A percentile compares a stretch with the other conserved stretches of the same genome.
phyloP scores from a whole-genome alignment of 495 filamentous ascomycete species.

The Penicillium salamii region DNA sequence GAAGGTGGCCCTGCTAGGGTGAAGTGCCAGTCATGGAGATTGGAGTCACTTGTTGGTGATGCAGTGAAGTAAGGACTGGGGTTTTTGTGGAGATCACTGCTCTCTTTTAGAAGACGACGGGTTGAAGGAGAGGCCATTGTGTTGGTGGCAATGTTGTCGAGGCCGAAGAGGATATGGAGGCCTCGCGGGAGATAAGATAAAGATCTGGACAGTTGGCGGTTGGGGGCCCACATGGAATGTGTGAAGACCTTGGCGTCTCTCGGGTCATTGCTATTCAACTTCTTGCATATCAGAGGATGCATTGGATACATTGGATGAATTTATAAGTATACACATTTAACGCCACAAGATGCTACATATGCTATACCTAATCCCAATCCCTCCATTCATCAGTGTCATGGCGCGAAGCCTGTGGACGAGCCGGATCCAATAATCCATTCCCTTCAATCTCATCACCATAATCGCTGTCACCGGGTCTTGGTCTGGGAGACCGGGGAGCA shows the following conservation, averaged over 20 bases:
- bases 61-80: slow-evolving; percentile 83
- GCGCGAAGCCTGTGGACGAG: slow-evolving; percentile 2
- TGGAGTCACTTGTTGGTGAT: slow-evolving; percentile 67
- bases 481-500: slow-evolving; percentile 41
- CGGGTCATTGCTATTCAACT: too few relatives aligned
- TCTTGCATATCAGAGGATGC: too few relatives aligned
- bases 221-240: too few relatives aligned
- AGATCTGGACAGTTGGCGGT: background rate
- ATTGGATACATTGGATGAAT: too few relatives aligned
- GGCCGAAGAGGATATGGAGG: background rate
- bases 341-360: slow-evolving; percentile 8
- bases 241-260: too few relatives aligned
- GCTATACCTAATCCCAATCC: slow-evolving; percentile 38
- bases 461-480: slow-evolving; percentile 43
- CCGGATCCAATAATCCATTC: slow-evolving; percentile 19
- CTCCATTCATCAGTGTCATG: slow-evolving; percentile 42
- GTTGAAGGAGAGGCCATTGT: slow-evolving; percentile 34
- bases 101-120: slow-evolving; percentile 71
- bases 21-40: slow-evolving; percentile 99
- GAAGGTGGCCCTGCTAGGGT: slow-evolving; percentile 86
- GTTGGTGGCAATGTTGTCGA: slow-evolving; percentile 1
- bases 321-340: slow-evolving; percentile 9
- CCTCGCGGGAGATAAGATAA: background rate
- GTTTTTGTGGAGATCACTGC: slow-evolving; percentile 71
- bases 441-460: slow-evolving; percentile 38